Evolutionary conservation across 2,329 filamentous ascomycete genomes (phyloP).

Genomic region (Diaporthe sp.): DNA sequence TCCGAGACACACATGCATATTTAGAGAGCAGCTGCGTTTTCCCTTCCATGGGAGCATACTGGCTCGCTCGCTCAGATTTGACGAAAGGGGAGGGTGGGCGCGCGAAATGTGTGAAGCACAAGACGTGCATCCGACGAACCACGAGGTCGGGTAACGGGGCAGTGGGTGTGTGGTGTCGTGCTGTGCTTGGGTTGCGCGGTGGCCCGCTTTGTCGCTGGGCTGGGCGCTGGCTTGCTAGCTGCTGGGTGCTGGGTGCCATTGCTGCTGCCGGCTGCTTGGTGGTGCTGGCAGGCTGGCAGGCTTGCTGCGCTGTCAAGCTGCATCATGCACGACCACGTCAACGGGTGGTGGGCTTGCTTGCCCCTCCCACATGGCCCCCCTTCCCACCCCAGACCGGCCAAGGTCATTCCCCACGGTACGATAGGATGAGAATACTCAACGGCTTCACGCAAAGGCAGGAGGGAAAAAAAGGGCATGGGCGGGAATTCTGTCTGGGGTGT

Average conservation of each 20-base stretch:
- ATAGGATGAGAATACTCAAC: slow-evolving; percentile 19
- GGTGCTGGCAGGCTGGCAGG: neutral
- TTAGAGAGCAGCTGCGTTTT: neutral
- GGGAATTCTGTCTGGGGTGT: neutral
- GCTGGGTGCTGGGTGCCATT: slow-evolving; percentile 1
- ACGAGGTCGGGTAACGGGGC: neutral
- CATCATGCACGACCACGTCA: slow-evolving; percentile 38
- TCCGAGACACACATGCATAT: slow-evolving; percentile 2
- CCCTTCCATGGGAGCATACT: neutral
- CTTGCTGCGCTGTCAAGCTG: slow-evolving; percentile 35
- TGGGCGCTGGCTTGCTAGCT: neutral
- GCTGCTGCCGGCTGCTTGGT: neutral
- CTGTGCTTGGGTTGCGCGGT: slow-evolving; percentile 3
- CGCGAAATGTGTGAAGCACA: slow-evolving; percentile 3
- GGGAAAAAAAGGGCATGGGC: neutral
- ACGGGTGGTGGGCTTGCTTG: slow-evolving; percentile 14
- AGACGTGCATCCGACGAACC: neutral
- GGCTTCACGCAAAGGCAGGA: neutral
- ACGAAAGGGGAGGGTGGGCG: neutral
- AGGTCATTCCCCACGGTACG: slow-evolving; percentile 6
- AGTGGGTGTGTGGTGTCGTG: slow-evolving; percentile 15
- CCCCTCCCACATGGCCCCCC: slow-evolving; percentile 12
- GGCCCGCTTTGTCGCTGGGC: slow-evolving; percentile 8
- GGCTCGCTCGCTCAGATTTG: neutral
- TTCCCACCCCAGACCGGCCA: slow-evolving; percentile 14